Conservation (phyloP, 169 alveolate genomes). For the Cryptosporidium muris region DNA sequence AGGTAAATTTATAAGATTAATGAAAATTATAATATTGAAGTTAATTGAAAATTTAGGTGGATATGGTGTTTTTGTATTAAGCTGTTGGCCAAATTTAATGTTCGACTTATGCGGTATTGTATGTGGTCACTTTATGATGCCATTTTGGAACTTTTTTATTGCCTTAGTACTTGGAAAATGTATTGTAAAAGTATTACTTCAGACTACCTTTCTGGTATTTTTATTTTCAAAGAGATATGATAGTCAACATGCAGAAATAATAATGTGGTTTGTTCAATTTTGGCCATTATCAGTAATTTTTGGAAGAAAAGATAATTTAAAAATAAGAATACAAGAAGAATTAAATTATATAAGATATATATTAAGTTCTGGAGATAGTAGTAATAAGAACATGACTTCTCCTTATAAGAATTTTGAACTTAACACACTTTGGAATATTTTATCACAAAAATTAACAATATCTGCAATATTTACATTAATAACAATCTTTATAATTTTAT, state of each 20-base stretch:
- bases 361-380: conserved; percentile 2
- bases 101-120: conserved; percentile 90
- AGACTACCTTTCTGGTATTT: conserved; percentile 82
- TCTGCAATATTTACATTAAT: conserved; percentile 27
- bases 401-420: background rate
- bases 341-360: conserved; percentile 18
- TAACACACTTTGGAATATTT: background rate
- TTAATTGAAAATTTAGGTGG: conserved; percentile 87
- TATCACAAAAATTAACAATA: conserved; percentile 6
- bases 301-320: conserved; percentile 1
- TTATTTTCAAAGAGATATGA: conserved; percentile 77
- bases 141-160: conserved; percentile 88
- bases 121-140: conserved; percentile 92
- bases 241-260: conserved; percentile 51
- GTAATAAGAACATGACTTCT: background rate
- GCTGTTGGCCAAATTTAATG: conserved; percentile 88
- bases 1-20: conserved; percentile 74
- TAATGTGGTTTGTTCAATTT: conserved; percentile 38
- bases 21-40: conserved; percentile 80
- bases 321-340: conserved; percentile 21
- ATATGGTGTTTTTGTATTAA: conserved; percentile 83
- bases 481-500: conserved; percentile 21
- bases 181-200: conserved; percentile 84
- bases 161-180: conserved; percentile 92
- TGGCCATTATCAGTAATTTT: conserved; percentile 39